Conservation (phyloP, 2,329 filamentous ascomycete genomes). For the Chalara sp. region DNA sequence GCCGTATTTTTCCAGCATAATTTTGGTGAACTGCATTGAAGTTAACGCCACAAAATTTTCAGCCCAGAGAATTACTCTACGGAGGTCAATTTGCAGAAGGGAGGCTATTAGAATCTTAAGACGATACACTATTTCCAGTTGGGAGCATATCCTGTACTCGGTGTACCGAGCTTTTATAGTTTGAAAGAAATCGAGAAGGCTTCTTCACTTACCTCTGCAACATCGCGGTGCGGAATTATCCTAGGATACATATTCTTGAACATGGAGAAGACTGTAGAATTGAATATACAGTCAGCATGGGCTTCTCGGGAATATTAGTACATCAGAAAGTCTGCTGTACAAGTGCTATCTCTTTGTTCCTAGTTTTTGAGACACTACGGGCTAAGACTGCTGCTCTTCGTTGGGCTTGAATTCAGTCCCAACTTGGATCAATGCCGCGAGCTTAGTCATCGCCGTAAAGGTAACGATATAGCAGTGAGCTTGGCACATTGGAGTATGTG, state of each 20-base stretch:
- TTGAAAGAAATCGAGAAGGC: not conserved
- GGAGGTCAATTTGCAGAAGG: not conserved
- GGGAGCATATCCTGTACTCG: not conserved
- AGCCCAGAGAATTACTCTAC: not conserved
- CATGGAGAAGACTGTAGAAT: slow-evolving; percentile 3
- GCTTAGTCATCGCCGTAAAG: too few relatives aligned
- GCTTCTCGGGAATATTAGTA: too few relatives aligned
- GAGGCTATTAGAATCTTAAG: not conserved
- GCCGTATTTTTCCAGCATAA: slow-evolving; percentile 6
- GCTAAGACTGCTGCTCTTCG: too few relatives aligned
- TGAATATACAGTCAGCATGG: not conserved
- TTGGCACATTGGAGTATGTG: too few relatives aligned
- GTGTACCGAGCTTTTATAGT: not conserved
- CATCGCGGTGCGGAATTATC: slow-evolving; percentile 15
- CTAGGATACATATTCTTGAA: slow-evolving; percentile 20
- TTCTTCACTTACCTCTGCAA: slow-evolving; percentile 12
- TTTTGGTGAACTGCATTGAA: slow-evolving; percentile 3
- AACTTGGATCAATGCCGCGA: too few relatives aligned
- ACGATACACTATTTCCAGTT: not conserved
- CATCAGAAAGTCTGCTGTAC: too few relatives aligned
- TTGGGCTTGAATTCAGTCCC: too few relatives aligned
- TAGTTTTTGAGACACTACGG: too few relatives aligned
- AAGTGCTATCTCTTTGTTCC: too few relatives aligned
- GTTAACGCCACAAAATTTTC: not conserved
- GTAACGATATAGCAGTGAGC: too few relatives aligned